Percentiles rank a stretch among this genome's conserved stretches.
Conservation (phyloP, 257 asterid genomes). For the Fraxinus americana region DNA sequence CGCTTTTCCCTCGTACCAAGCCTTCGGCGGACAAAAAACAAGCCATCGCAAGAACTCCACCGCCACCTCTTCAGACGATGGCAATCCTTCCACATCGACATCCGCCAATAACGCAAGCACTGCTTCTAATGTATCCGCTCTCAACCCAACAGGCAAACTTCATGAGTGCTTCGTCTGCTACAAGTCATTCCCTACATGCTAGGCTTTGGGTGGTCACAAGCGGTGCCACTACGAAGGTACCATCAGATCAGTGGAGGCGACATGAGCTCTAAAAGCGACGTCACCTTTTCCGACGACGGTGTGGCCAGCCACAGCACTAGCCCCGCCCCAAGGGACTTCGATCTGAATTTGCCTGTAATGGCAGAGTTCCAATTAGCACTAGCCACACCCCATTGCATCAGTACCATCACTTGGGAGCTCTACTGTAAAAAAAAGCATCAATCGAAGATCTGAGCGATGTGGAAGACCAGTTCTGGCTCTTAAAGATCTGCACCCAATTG, state of each 20-base stretch:
- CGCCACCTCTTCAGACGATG: slow-evolving; percentile 30
- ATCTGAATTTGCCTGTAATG: slow-evolving; percentile 55
- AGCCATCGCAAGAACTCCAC: slow-evolving; percentile 65
- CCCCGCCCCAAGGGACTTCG: slow-evolving; percentile 33
- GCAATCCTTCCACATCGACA: slow-evolving; percentile 27
- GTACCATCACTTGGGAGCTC: slow-evolving; percentile 53
- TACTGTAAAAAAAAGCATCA: slow-evolving; percentile 63
- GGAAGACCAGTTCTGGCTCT: slow-evolving; percentile 97
- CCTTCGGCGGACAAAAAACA: slow-evolving; percentile 95
- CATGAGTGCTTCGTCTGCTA: too few relatives aligned
- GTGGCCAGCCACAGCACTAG: slow-evolving; percentile 25
- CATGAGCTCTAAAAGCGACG: slow-evolving; percentile 15
- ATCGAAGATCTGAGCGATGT: slow-evolving; percentile 58
- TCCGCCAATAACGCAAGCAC: slow-evolving; percentile 16
- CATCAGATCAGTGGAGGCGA: slow-evolving; percentile 29
- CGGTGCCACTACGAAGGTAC: slow-evolving; percentile 84
- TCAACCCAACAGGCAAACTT: too few relatives aligned
- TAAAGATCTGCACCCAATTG: slow-evolving; percentile 75
- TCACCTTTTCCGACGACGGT: slow-evolving; percentile 47
- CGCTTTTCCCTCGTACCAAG: slow-evolving; percentile 67
- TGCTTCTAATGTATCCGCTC: not conserved
- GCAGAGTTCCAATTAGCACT: not conserved
- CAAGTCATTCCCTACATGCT: too few relatives aligned
- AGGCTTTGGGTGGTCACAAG: slow-evolving; percentile 49
- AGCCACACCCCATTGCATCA: not conserved